Evolutionary conservation across 768 basidiomycete species (phyloP).

Genomic region (Suillus fuscotomentosus): DNA sequence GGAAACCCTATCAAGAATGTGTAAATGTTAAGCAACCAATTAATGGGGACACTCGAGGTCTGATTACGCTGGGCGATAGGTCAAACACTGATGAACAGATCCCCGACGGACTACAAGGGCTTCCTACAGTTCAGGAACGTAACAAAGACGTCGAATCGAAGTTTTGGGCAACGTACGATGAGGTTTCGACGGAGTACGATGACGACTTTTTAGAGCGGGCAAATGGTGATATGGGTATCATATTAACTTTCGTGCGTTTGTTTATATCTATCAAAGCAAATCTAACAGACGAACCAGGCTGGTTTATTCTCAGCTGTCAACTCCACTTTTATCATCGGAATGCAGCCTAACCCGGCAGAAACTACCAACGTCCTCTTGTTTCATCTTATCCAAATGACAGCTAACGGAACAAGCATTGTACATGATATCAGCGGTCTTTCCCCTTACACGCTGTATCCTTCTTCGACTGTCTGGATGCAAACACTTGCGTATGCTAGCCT

Average conservation of each 20-base stretch:
- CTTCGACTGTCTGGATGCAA: not conserved
- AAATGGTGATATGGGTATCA: slow-evolving; percentile 13
- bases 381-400: not conserved
- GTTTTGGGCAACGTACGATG: slow-evolving; percentile 12
- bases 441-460: not conserved
- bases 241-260: slow-evolving; percentile 19
- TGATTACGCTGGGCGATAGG: not conserved
- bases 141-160: not conserved
- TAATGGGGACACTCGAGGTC: too few species aligned
- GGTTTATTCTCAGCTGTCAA: slow-evolving; percentile 39
- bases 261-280: not conserved
- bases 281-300: slow-evolving; percentile 21
- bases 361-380: slow-evolving; percentile 20
- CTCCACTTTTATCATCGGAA: slow-evolving; percentile 36
- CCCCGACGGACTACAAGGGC: not conserved
- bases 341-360: slow-evolving; percentile 24
- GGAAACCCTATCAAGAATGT: too few species aligned
- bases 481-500: not conserved
- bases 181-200: slow-evolving; percentile 13
- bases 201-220: slow-evolving; percentile 10
- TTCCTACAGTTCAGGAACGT: not conserved
- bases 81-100: not conserved
- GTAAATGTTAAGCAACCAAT: too few species aligned
- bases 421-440: not conserved
- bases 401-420: not conserved